Evolutionary conservation across 2,329 filamentous ascomycete genomes (phyloP).

Genomic region (Dactylella cylindrospora): DNA sequence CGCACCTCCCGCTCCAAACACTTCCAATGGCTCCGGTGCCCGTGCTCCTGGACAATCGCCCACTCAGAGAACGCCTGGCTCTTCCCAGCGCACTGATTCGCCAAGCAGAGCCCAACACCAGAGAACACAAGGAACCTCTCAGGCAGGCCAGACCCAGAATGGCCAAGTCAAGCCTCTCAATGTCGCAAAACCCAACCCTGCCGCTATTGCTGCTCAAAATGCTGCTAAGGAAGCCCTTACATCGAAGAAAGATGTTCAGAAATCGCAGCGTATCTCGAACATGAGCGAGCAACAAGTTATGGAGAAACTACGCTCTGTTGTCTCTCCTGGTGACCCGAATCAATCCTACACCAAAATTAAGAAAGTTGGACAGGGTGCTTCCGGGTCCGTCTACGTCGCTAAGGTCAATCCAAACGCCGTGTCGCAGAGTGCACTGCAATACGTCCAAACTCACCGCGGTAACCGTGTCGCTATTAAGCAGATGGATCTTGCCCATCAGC

Average conservation of each 20-base stretch:
- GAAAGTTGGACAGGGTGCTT: constrained; percentile 98
- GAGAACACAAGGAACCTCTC: constrained; percentile 51
- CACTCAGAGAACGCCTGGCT: constrained; percentile 39
- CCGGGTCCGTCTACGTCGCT: constrained; percentile 95
- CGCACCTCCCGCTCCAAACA: constrained; percentile 71
- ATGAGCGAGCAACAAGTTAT: constrained; percentile 98
- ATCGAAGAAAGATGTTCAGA: constrained; percentile 85
- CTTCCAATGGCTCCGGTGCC: constrained; percentile 48
- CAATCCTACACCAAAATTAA: constrained; percentile 98
- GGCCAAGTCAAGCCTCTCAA: constrained; percentile 73
- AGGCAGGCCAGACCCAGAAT: constrained; percentile 39
- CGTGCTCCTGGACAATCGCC: constrained; percentile 42
- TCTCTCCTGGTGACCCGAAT: constrained; percentile 92
- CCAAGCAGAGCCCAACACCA: constrained; percentile 47
- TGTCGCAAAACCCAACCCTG: constrained; percentile 68
- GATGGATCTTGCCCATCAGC: constrained; percentile 97
- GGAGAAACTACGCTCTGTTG: constrained; percentile 88
- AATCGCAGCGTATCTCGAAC: constrained; percentile 75
- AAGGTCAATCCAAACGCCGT: constrained; percentile 85
- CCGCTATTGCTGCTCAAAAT: constrained; percentile 56
- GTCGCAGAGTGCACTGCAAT: constrained; percentile 79
- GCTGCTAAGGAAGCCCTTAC: constrained; percentile 87
- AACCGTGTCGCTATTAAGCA: constrained; percentile 98
- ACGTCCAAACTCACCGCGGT: constrained; percentile 66
- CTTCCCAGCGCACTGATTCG: constrained; percentile 48